Evolutionary conservation across 2,329 filamentous ascomycete species (phyloP), one percentile per base, ranked within the genome.

Genomic region (Dothistroma pini): DNA sequence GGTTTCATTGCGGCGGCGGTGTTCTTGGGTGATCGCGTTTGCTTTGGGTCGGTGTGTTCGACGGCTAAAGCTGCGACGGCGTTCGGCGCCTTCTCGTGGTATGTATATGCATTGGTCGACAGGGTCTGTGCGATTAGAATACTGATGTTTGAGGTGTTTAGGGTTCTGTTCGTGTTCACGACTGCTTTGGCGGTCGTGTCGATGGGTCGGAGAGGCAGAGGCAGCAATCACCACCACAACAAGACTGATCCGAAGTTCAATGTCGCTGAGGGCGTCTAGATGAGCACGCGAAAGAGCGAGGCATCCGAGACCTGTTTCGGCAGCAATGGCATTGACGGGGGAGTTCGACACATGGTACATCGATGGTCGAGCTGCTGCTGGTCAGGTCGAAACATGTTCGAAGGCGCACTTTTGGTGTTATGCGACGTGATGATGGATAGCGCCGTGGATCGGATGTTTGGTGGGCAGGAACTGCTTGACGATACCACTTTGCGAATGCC

Each of bases 1-100:
- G 91, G 91, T 7, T 89, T 91, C 69, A 87, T 96, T 66, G 90
- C 91, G 0, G 76, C 93, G 11, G 91, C 89, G 0, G 87, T 86
- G 21, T 80, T 81, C 58, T 76, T 91, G 60, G 83, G 84, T 57
- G 80, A 83, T 16, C 78, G 84, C 0, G 75, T 82, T 59, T 87
- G 85, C 71, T 80, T 77, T 48, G 78, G 80, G 48, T 78, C 75
- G 19, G 80, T 79, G 16, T 93, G 89, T 74, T 79, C 80, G 50
- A 78, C 83, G 11, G 77, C 83, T 9, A 85, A 89, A 76, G 87
- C 87, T 4, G 85, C 83, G 1, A 80, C 84, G 9, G 88, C 83
- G 0, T 87, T 91, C 68, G 86, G 81, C 6, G 89, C 87, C 68
- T 84, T 89, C 71, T 79, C 85, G 57, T 90, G 83, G 83, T 77